These are phyloP conservation scores for Hordeum pubiflorum DNA, from an alignment of 202 grass and related monocot species.

Conservation along the genomic window DNA sequence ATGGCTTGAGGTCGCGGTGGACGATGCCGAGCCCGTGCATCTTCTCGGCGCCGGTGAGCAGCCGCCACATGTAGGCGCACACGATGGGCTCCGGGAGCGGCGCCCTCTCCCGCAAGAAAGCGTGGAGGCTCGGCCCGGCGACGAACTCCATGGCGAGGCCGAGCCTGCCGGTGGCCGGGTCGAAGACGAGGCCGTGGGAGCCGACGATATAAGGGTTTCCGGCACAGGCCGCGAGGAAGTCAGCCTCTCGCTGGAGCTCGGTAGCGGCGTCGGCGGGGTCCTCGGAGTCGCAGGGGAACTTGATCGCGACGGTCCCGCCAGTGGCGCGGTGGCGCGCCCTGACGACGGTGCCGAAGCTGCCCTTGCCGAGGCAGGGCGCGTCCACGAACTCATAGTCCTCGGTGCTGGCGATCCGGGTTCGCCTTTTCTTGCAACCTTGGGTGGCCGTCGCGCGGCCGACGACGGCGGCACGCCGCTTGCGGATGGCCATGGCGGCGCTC, in stretches of 20 bases:
- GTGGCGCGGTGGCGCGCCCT: constrained; percentile 16
- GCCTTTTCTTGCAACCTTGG: background rate
- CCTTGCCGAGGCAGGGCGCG: background rate
- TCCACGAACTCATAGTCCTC: background rate
- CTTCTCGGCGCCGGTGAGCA: constrained; percentile 17
- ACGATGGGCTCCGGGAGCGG: constrained; percentile 18
- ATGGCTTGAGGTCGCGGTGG: constrained; percentile 36
- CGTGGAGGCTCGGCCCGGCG: background rate
- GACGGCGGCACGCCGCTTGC: background rate
- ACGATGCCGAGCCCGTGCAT: constrained; percentile 10
- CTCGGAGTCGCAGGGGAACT: background rate
- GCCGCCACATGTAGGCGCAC: constrained; percentile 29
- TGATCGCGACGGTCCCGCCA: constrained; percentile 8
- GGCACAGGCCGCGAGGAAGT: background rate
- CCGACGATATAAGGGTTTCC: background rate
- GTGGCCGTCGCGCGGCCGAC: background rate
- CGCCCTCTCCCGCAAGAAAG: background rate
- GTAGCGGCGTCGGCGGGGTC: no score
- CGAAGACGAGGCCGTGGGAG: background rate
- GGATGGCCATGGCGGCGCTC: background rate
- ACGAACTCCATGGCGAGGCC: constrained; percentile 30
- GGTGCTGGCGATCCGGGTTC: background rate
- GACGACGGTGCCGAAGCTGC: background rate
- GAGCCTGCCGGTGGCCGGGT: background rate
- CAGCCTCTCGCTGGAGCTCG: background rate